These are phyloP conservation scores for Mycosarcoma maydis DNA, from an alignment of 1,284 basidiomycete species.

Conservation along the genomic window DNA sequence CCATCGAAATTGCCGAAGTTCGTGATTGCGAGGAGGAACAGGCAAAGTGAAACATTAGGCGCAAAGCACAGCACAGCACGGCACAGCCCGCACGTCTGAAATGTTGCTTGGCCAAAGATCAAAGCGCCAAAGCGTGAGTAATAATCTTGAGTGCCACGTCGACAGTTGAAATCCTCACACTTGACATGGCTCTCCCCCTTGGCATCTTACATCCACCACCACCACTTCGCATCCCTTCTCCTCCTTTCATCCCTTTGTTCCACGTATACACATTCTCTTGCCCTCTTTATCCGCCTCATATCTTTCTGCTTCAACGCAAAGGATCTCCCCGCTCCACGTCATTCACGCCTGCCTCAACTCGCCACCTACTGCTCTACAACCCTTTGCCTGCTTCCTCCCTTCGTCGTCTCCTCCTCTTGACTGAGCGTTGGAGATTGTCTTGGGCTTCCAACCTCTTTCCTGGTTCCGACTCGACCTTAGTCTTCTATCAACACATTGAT, in stretches of 20 bases:
- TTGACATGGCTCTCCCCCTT: background rate
- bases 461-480: background rate
- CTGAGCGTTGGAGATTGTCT: conserved; percentile 34
- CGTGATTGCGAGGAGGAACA: background rate
- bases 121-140: no score
- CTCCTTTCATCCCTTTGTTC: conserved; percentile 3
- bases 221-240: conserved; percentile 5
- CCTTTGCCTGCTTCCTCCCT: background rate
- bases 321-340: no score
- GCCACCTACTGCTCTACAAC: background rate
- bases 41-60: no score
- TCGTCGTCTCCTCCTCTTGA: conserved; percentile 37
- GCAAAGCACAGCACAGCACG: conserved; percentile 8
- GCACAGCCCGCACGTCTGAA: conserved; percentile 7
- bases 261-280: conserved; percentile 23
- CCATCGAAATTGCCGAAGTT: conserved; percentile 9
- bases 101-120: no score
- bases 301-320: conserved; percentile 35
- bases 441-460: background rate
- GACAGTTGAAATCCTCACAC: conserved; percentile 10
- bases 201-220: background rate
- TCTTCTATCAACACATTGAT: conserved; percentile 11
- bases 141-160: conserved; percentile 38
- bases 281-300: conserved; percentile 3
- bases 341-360: no score